Evolutionary conservation across 129 eudicot genomes (phyloP).

Genomic region (Centrapalus pauciflorus): DNA sequence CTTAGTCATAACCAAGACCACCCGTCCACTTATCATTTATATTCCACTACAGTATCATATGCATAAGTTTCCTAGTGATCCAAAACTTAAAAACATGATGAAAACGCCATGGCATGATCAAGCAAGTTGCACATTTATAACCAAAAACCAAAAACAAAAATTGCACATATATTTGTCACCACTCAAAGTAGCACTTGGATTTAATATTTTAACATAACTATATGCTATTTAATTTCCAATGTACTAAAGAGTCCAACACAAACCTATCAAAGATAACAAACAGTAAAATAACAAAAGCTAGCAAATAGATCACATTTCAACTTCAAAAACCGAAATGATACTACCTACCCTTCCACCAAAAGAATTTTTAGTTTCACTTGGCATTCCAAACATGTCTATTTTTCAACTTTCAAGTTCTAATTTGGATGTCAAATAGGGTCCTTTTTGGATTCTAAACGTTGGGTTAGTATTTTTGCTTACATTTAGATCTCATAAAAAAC

Average conservation of each 20-base stretch:
- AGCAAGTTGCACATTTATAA: neutral
- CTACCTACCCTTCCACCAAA: neutral
- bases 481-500: neutral
- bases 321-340: neutral
- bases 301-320: neutral
- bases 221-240: neutral
- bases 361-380: neutral
- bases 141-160: neutral
- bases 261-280: neutral
- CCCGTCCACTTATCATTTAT: neutral
- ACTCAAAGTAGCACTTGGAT: too few relatives aligned
- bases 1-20: neutral
- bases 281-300: neutral
- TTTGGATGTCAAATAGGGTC: neutral
- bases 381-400: neutral
- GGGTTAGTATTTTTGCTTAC: neutral
- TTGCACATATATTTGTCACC: neutral
- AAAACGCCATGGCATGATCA: neutral
- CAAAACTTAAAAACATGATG: neutral
- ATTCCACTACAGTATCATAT: neutral
- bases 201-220: neutral
- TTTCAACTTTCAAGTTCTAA: slow-evolving; percentile 5
- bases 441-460: neutral
- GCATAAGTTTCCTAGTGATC: neutral
- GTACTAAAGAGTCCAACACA: neutral